Conservation (phyloP, 768 basidiomycete species). For the Clitopilus passeckerianus region DNA sequence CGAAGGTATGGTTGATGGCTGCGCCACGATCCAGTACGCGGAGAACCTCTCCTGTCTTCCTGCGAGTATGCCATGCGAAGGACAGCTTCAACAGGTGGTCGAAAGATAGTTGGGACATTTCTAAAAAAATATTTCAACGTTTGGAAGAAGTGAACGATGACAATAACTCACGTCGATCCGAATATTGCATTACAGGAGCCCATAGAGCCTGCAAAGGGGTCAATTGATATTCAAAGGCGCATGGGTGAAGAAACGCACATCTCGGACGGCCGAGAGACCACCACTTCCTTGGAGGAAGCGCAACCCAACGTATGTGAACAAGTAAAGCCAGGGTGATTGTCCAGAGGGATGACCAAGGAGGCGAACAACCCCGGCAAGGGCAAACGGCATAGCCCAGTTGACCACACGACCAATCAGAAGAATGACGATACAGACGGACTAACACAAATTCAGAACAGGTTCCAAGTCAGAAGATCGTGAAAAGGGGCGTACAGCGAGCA, state of each 20-base stretch:
- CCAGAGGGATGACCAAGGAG: slow-evolving; percentile 43
- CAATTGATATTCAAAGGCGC: background rate
- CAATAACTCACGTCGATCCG: slow-evolving; percentile 51
- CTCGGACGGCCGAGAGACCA: slow-evolving; percentile 66
- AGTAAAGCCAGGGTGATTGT: slow-evolving; percentile 60
- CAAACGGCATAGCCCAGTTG: slow-evolving; percentile 65
- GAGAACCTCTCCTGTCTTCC: slow-evolving; percentile 83
- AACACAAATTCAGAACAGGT: slow-evolving; percentile 1
- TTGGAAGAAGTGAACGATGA: no score
- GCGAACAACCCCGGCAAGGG: slow-evolving; percentile 60
- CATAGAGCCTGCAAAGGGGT: slow-evolving; percentile 50
- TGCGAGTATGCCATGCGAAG: slow-evolving; percentile 75
- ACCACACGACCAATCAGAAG: slow-evolving; percentile 74
- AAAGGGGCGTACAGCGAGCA: slow-evolving; percentile 50
- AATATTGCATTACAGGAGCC: slow-evolving; percentile 88
- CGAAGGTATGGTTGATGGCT: slow-evolving; percentile 80
- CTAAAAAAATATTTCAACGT: no score
- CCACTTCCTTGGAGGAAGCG: slow-evolving; percentile 75
- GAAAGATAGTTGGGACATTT: slow-evolving; percentile 84
- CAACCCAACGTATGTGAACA: slow-evolving; percentile 64
- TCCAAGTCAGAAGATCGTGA: no score
- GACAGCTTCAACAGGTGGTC: slow-evolving; percentile 86
- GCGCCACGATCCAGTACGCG: slow-evolving; percentile 80
- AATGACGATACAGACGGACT: slow-evolving; percentile 67
- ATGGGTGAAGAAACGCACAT: slow-evolving; percentile 24